phyloP scores from a whole-genome alignment of 139 green algal species.

The Ettlia oleoabundans region DNA sequence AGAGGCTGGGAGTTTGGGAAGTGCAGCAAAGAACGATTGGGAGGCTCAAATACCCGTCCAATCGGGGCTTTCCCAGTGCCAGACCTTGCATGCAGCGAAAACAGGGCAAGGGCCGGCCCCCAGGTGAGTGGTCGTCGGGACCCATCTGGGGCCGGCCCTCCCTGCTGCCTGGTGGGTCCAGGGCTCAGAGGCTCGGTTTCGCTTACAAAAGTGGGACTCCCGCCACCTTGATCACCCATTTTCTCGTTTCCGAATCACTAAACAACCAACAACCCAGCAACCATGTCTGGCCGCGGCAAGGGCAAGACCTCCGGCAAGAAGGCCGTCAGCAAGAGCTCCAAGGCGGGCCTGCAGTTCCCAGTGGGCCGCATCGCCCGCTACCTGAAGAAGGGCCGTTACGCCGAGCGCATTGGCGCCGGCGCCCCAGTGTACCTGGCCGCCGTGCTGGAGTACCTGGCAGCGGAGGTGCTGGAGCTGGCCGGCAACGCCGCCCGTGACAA shows the following conservation, averaged over 20 bases:
- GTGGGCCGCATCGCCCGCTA: constrained; percentile 86
- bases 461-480: constrained; percentile 67
- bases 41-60: too few species aligned
- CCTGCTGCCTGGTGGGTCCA: background rate
- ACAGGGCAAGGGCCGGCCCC: too few species aligned
- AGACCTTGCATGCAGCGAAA: too few species aligned
- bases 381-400: constrained; percentile 90
- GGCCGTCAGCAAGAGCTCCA: constrained; percentile 77
- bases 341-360: constrained; percentile 93
- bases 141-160: too few species aligned
- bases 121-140: too few species aligned
- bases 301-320: constrained; percentile 79
- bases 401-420: constrained; percentile 38
- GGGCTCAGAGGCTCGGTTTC: background rate
- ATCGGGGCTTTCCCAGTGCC: too few species aligned
- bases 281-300: constrained; percentile 71
- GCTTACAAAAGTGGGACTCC: background rate
- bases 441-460: constrained; percentile 88
- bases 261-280: background rate
- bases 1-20: too few species aligned
- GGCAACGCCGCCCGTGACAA: constrained; percentile 87
- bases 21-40: too few species aligned
- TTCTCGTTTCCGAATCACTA: background rate
- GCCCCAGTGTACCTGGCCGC: constrained; percentile 75
- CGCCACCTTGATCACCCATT: background rate